These are phyloP conservation scores for Acanthamoeba sp. DNA, from an alignment of 208 protist genomes.

Conservation along the genomic window DNA sequence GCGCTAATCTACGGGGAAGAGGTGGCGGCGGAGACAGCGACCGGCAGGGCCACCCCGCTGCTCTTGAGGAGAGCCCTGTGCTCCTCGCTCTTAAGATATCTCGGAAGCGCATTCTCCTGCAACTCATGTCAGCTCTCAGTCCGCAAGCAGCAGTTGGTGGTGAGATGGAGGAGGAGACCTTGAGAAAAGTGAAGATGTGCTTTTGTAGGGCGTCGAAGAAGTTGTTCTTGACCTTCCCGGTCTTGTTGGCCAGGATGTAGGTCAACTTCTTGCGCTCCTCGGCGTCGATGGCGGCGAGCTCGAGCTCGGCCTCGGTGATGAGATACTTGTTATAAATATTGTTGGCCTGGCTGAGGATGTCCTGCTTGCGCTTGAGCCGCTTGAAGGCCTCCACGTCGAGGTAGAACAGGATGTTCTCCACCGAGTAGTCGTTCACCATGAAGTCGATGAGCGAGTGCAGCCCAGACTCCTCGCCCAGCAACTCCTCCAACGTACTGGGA, in stretches of 20 bases:
- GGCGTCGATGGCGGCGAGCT: slow-evolving; percentile 21
- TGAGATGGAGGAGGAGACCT: not conserved
- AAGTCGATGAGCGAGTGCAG: slow-evolving; percentile 43
- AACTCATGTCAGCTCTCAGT: not conserved
- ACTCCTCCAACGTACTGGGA: slow-evolving; percentile 6
- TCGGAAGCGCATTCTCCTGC: not conserved
- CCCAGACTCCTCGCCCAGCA: not conserved
- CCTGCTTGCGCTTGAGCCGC: slow-evolving; percentile 62
- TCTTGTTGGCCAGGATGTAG: slow-evolving; percentile 62
- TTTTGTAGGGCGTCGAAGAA: slow-evolving; percentile 42
- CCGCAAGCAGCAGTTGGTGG: not conserved
- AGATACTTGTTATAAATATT: slow-evolving; percentile 63
- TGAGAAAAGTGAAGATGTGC: slow-evolving; percentile 16
- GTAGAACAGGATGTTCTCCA: slow-evolving; percentile 61
- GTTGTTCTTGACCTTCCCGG: slow-evolving; percentile 62
- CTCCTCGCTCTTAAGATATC: slow-evolving; percentile 41
- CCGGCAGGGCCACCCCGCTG: not conserved
- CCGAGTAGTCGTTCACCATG: not conserved
- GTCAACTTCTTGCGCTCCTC: slow-evolving; percentile 65
- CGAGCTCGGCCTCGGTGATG: slow-evolving; percentile 55
- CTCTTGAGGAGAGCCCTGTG: not conserved
- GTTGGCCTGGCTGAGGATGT: slow-evolving; percentile 56
- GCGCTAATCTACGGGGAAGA: not conserved
- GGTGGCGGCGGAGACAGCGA: not conserved
- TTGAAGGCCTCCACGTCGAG: slow-evolving; percentile 61